Base-by-base conservation (phyloP, 805 yeast genomes). In the Kazachstania kunashirensis region DNA sequence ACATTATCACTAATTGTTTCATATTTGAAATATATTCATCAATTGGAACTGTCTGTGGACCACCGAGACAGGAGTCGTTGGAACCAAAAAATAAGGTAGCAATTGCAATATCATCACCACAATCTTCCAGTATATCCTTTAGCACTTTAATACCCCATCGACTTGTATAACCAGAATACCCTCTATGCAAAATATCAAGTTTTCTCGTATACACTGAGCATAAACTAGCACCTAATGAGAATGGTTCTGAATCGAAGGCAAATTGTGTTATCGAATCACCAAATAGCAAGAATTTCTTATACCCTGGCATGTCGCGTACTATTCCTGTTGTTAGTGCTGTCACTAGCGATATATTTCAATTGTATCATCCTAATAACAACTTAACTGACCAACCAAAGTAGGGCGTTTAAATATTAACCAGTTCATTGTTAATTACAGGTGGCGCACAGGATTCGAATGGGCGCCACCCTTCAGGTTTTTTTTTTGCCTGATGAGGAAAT, bases 31-130 rank as follows among this genome's bases (percentile, higher is more conserved):
- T 39, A 50, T 60, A 84, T 39, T 68, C 61, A 0, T 57, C 68
- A 3, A 79, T 14, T 1, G 73, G 71, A 9, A 84, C 84, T 16
- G 60, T 59, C 44, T 71, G 75, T 4, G 53, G 49, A 4, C 68
- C 69, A 1, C 52, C 63, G 7, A 61, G 44, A 3, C 71, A 67
- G 0, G 80, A 67, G 55, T 86, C 96, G 51, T 86, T 86, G 11
- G 95, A 72, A 4, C 96, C 96, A 48, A 84, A 75, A 52, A 81
- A 85, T 2, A 85, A 61, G 9, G 77, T 73, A 40, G 75, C 64
- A 9, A 68, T 44, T 2, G 44, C 58, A 34, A 74, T 60, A 5
- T 48, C 62, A 32, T 71, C 58, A 6, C 47, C 61, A 32, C 70
- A 58, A 42, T 77, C 83, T 4, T 57, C 62, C 24, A 84, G 56